Evolutionary conservation across 345 rosid genomes (phyloP).

Genomic region (Populus alba): DNA sequence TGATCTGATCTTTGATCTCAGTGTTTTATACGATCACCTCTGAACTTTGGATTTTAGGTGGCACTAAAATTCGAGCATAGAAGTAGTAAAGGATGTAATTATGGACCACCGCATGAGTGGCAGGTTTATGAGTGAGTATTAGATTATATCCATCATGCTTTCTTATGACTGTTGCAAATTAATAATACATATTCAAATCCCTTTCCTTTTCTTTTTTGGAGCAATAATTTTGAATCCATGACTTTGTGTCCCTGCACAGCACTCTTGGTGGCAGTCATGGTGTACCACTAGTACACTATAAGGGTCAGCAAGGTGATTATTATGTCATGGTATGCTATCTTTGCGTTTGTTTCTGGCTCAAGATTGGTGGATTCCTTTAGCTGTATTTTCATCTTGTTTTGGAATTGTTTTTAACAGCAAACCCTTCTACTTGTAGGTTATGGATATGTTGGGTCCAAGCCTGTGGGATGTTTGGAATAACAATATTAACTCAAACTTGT

Average conservation of each 20-base stretch:
- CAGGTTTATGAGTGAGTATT: constrained; percentile 80
- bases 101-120: constrained; percentile 98
- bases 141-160: not conserved
- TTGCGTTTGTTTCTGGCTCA: not conserved
- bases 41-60: constrained; percentile 47
- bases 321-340: constrained; percentile 68
- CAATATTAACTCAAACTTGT: constrained; percentile 82
- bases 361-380: not conserved
- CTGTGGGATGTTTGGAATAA: constrained; percentile 97
- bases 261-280: constrained; percentile 67
- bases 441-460: constrained; percentile 99
- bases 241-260: constrained; percentile 4
- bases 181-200: not conserved
- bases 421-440: constrained; percentile 48
- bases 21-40: not conserved
- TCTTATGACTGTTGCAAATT: not conserved
- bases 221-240: not conserved
- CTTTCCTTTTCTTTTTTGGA: not conserved
- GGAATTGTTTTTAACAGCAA: not conserved
- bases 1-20: not conserved
- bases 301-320: constrained; percentile 96
- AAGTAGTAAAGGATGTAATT: constrained; percentile 91
- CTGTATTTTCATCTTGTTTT: not conserved
- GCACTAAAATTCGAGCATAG: constrained; percentile 94
- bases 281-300: constrained; percentile 77